phyloP scores from a whole-genome alignment of 495 filamentous ascomycete genomes.

The Penicillium malachiteum region DNA sequence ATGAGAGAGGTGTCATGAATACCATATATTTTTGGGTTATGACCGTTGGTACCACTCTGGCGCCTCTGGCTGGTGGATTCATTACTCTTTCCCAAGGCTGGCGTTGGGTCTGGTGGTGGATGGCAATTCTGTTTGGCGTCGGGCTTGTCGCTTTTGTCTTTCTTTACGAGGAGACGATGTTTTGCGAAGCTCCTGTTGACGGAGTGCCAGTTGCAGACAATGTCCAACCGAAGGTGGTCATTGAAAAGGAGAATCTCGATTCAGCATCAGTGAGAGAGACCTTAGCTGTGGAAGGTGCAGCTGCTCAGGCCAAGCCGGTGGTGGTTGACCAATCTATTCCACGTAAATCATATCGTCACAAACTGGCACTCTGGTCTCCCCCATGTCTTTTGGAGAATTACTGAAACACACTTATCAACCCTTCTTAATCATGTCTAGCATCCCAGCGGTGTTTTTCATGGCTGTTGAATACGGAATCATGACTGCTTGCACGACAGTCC shows the following conservation, averaged over 20 bases:
- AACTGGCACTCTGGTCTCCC: conserved; percentile 18
- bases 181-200: conserved; percentile 5
- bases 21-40: conserved; percentile 36
- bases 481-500: conserved; percentile 32
- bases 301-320: background rate
- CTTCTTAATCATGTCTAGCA: conserved; percentile 22
- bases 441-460: conserved; percentile 37
- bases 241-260: conserved; percentile 9
- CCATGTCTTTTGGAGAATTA: conserved; percentile 17
- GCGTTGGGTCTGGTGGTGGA: conserved; percentile 54
- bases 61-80: conserved; percentile 43
- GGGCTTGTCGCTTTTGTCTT: conserved; percentile 16
- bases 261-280: background rate
- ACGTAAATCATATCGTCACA: conserved; percentile 16
- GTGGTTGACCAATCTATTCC: conserved; percentile 19
- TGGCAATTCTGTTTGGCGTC: conserved; percentile 40
- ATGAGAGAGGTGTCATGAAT: conserved; percentile 44
- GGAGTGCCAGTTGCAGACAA: conserved; percentile 3
- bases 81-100: conserved; percentile 45
- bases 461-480: conserved; percentile 35
- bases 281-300: background rate
- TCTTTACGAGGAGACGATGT: conserved; percentile 23
- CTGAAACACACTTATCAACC: conserved; percentile 26
- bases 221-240: background rate
- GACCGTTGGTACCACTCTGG: conserved; percentile 32